Evolutionary conservation across 2,329 filamentous ascomycete species (phyloP), one percentile per base, ranked within the genome.

Genomic region (Fusarium sp.): DNA sequence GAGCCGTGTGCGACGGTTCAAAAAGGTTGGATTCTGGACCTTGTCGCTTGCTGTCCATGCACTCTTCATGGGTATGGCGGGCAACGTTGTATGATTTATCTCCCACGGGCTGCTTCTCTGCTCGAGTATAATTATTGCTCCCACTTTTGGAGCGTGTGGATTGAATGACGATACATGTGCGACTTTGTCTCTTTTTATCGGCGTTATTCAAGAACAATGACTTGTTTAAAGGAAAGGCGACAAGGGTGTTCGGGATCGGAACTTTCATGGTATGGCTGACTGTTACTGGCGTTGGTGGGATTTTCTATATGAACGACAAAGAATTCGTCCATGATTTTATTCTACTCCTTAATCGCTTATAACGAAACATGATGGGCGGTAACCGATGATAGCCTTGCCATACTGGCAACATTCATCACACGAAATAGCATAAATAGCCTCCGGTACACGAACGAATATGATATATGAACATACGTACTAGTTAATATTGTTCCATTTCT

Each of bases 21-120:
- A 95, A 80, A 97, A 98, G 82, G 96, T 97, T 32, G 96, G 96
- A 35, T 91, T 98, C 76, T 99, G 96, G 96, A 97, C 94, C 6
- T 86, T 98, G 60, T 95, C 95, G 75, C 85, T 99, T 62, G 93
- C 95, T 10, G 93, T 95, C 11, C 96, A 99, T 79, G 96, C 95
- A 6, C 87, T 99, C 38, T 96, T 98, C 78, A 92, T 98, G 83
- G 96, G 96, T 13, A 92, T 98, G 86, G 95, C 95, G 7, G 95
- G 95, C 18, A 96, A 94, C 72, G 84, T 91, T 66, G 86, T 90
- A 54, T 89, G 74, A 77, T 37, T 50, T 58, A 13, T 14, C 20
- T 18, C 30, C 35, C 38, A 20, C 18, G 10, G 38, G 35, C 32
- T 53, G 45, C 49, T 41, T 44, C 42, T 64, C 64, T 64, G 50